Conservation (phyloP, 768 basidiomycete species). For the Tricholoma sp. region DNA sequence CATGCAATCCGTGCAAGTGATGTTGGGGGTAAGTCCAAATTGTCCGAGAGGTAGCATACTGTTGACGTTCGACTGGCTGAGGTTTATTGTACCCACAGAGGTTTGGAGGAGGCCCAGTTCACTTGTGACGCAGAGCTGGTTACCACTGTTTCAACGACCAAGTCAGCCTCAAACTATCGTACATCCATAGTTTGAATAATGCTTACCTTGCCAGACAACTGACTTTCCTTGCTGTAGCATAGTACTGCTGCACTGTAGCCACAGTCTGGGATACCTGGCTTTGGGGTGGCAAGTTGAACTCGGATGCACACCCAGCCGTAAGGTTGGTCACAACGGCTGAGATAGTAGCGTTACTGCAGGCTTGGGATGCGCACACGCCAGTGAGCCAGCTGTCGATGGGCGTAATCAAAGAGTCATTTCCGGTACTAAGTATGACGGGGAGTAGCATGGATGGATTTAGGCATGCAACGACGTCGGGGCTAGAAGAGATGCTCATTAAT, state of each 20-base stretch:
- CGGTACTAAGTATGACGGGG: conserved; percentile 18
- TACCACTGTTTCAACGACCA: conserved; percentile 9
- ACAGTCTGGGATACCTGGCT: conserved; percentile 16
- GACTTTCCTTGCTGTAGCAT: conserved; percentile 43
- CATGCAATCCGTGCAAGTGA: conserved; percentile 41
- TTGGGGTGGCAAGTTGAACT: conserved; percentile 20
- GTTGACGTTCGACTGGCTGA: conserved; percentile 20
- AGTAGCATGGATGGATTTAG: conserved; percentile 33
- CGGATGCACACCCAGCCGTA: conserved; percentile 40
- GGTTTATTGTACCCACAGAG: conserved; percentile 25
- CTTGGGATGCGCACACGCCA: conserved; percentile 40
- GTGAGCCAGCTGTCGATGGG: conserved; percentile 47
- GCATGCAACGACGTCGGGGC: conserved; percentile 27
- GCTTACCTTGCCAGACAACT: conserved; percentile 56
- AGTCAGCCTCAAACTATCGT: background rate
- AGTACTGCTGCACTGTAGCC: conserved; percentile 33
- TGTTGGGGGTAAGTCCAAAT: conserved; percentile 22
- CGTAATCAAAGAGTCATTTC: conserved; percentile 29
- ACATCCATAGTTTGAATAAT: background rate
- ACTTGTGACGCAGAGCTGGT: conserved; percentile 49
- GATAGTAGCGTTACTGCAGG: conserved; percentile 49
- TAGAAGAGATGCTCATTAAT: conserved; percentile 13
- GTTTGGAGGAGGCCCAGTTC: conserved; percentile 41
- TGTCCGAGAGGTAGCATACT: conserved; percentile 9
- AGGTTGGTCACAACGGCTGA: conserved; percentile 39